Conservation (phyloP, 2,329 filamentous ascomycete species). For the Fusarium sp. region DNA sequence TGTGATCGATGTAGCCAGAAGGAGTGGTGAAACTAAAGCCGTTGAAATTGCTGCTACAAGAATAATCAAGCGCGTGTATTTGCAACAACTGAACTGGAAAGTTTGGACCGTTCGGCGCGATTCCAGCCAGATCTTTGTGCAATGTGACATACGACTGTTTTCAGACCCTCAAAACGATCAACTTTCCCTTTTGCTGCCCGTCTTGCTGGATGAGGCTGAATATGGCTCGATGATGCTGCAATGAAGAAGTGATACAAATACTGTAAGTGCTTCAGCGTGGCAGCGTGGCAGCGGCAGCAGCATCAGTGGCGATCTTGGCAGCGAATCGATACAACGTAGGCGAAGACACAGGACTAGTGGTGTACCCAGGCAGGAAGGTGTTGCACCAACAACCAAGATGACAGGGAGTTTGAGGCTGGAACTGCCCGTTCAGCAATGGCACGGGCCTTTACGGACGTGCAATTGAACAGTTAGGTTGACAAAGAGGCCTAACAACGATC, state of each 20-base stretch:
- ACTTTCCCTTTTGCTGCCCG: slow-evolving; percentile 24
- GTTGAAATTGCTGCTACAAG: slow-evolving; percentile 37
- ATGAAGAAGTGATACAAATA: slow-evolving; percentile 35
- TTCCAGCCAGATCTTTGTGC: slow-evolving; percentile 61
- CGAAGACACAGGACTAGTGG: slow-evolving; percentile 30
- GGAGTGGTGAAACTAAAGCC: slow-evolving; percentile 45
- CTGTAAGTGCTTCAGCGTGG: slow-evolving; percentile 20
- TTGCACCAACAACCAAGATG: slow-evolving; percentile 31
- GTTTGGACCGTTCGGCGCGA: slow-evolving; percentile 40
- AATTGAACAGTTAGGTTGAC: slow-evolving; percentile 11
- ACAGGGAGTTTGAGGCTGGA: slow-evolving; percentile 28
- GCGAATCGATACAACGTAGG: slow-evolving; percentile 21
- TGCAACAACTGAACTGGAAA: slow-evolving; percentile 28
- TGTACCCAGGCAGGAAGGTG: slow-evolving; percentile 36
- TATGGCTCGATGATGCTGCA: slow-evolving; percentile 33
- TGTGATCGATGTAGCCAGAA: slow-evolving; percentile 38
- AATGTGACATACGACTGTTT: slow-evolving; percentile 64
- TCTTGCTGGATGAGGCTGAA: slow-evolving; percentile 28
- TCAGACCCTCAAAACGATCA: slow-evolving; percentile 50
- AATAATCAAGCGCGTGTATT: slow-evolving; percentile 37
- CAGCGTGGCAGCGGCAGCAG: slow-evolving; percentile 20
- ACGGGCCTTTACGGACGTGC: slow-evolving; percentile 3
- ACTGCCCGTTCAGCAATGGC: slow-evolving; percentile 33
- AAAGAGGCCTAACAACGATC: slow-evolving; percentile 8
- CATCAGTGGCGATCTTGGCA: slow-evolving; percentile 19